These are phyloP conservation scores for Schizophyllum commune DNA, from an alignment of 1,284 basidiomycete species.

Conservation along the genomic window DNA sequence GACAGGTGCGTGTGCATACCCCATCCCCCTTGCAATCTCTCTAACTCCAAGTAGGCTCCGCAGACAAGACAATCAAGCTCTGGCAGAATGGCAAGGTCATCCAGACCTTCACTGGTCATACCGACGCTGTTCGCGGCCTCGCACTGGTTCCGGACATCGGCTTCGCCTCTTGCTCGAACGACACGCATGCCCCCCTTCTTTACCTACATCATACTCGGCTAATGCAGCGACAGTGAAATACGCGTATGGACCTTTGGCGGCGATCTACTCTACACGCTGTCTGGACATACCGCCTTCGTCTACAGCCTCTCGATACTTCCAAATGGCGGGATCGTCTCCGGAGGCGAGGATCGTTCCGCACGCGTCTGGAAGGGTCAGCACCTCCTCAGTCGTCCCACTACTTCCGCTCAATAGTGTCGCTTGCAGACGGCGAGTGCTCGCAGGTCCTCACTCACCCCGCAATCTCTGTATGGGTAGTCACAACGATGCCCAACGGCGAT, in stretches of 20 bases:
- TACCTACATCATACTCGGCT: constrained; percentile 5
- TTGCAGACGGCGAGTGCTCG: constrained; percentile 15
- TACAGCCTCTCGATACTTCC: constrained; percentile 86
- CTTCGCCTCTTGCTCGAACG: constrained; percentile 94
- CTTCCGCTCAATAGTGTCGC: background rate
- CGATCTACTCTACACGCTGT: constrained; percentile 68
- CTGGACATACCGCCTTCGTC: constrained; percentile 95
- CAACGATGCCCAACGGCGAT: constrained; percentile 24
- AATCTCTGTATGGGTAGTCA: constrained; percentile 14
- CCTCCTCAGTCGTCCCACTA: constrained; percentile 5
- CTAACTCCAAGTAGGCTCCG: constrained; percentile 59
- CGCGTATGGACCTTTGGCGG: constrained; percentile 88
- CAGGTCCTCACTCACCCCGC: constrained; percentile 14
- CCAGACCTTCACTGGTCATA: constrained; percentile 79
- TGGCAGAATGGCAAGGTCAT: constrained; percentile 75
- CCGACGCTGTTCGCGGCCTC: constrained; percentile 85
- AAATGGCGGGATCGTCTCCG: constrained; percentile 64
- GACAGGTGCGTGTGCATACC: constrained; percentile 54
- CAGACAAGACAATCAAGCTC: constrained; percentile 90
- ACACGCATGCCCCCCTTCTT: constrained; percentile 50
- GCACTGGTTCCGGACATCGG: constrained; percentile 75
- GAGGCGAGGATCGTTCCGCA: constrained; percentile 79
- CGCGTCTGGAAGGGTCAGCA: constrained; percentile 68
- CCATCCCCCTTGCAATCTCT: constrained; percentile 1
- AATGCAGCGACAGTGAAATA: constrained; percentile 54